These are phyloP conservation scores for Sclerotinia spermophila DNA, from an alignment of 2,329 filamentous ascomycete genomes.

Conservation along the genomic window DNA sequence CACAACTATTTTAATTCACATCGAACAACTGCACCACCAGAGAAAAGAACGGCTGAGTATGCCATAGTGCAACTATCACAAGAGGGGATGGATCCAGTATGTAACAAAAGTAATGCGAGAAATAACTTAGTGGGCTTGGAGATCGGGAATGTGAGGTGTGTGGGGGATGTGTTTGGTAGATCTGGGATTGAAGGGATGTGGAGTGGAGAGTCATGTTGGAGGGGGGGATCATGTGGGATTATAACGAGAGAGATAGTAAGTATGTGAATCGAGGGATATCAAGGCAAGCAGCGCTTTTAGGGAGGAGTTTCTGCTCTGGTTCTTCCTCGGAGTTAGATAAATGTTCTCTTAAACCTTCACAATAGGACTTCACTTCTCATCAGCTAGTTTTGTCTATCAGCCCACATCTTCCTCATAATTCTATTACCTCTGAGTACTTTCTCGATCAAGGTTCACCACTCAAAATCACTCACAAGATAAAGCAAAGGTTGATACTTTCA, in stretches of 20 bases:
- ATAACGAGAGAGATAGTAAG: no score
- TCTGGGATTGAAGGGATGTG: no score
- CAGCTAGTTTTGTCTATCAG: neutral
- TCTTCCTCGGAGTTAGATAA: neutral
- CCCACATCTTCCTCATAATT: neutral
- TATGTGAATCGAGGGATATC: neutral
- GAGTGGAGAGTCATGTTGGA: neutral
- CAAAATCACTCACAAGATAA: neutral
- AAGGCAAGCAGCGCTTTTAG: neutral
- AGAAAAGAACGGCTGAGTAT: neutral
- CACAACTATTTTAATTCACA: no score
- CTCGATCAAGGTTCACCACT: neutral
- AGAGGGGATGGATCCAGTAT: neutral
- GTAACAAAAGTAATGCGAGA: neutral
- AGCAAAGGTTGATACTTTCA: neutral
- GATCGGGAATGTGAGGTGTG: neutral
- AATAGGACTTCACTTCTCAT: accelerated
- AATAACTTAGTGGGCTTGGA: neutral
- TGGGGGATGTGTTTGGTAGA: neutral
- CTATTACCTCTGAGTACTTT: neutral
- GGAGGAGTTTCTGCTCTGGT: no score
- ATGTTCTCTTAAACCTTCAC: neutral
- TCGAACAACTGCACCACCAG: accelerated
- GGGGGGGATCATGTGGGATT: no score
- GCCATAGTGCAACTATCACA: neutral